A percentile compares a stretch with the other conserved stretches of the same genome.
phyloP scores from a whole-genome alignment of 2,329 filamentous ascomycete genomes.

The Claviceps africana region DNA sequence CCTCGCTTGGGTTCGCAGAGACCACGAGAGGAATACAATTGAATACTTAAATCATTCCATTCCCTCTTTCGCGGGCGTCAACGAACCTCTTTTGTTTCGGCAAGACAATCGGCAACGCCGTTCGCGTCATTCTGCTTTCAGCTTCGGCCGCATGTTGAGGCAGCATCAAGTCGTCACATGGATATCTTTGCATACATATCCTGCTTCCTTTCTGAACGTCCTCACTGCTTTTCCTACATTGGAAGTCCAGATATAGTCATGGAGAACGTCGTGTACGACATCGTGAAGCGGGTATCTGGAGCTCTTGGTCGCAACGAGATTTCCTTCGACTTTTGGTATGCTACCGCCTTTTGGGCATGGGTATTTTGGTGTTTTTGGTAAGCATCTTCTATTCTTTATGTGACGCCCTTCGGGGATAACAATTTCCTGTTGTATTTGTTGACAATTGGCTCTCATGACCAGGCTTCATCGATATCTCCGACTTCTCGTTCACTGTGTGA shows the following conservation, averaged over 20 bases:
- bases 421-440: not conserved
- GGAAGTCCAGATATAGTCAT: not conserved
- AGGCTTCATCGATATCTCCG: constrained; percentile 83
- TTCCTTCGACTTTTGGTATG: constrained; percentile 24
- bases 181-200: not conserved
- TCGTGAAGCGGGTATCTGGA: constrained; percentile 8
- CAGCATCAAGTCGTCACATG: not conserved
- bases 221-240: not conserved
- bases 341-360: constrained; percentile 33
- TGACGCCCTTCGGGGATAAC: not conserved
- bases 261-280: not conserved
- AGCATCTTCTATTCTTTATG: constrained; percentile 12
- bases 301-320: constrained; percentile 7
- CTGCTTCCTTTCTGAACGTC: not conserved
- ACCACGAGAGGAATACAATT: not conserved
- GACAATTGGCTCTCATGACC: not conserved
- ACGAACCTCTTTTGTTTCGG: not conserved
- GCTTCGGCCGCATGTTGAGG: not conserved
- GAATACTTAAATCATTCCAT: not conserved
- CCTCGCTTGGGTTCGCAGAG: constrained; percentile 1
- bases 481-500: constrained; percentile 69
- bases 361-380: constrained; percentile 33
- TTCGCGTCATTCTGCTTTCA: not conserved
- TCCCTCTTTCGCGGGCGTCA: not conserved
- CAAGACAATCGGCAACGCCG: not conserved